Evolutionary conservation across 2,329 filamentous ascomycete species (phyloP), one percentile per base, ranked within the genome.

Genomic region (Davidsoniella neocaledoniae): DNA sequence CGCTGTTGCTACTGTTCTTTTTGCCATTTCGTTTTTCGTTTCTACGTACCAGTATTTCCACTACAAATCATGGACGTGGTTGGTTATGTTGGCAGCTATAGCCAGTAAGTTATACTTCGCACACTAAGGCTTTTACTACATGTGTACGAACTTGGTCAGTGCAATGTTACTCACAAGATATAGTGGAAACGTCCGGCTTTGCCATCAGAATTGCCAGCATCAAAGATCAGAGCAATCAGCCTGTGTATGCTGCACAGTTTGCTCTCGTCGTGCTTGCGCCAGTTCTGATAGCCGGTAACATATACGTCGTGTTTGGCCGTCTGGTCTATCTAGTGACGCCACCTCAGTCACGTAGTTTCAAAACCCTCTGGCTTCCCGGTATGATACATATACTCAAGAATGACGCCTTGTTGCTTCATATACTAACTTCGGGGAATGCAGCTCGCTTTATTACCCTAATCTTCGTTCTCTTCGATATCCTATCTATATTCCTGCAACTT

Each of bases 401-500:
- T 43, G n/a, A 43, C 2, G 23, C 37, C 5, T n/a, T 8, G 29
- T 5, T 16, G 36, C 26, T 40, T 10, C 36, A 25, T n/a, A 40
- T 14, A 14, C n/a, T 25, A 48, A 40, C 12, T 10, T 41, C 29
- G 12, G 5, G 23, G 7, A 10, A 9, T n/a, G 12, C 40, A 51
- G 49, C 49, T 19, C 43, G 49, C 17, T 51, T 46, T 23, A 39
- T 51, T 23, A 67, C 66, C 0, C 62, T 59, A 3, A 61, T 68
- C n/a, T 68, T 68, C 37, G 66, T 67, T 9, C 61, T 61, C 7
- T 67, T 61, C 46, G 65, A 68, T 46, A 52, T 67, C 8, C 36
- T 66, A 16, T 60, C 66, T 0, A 59, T 68, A 3, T 43, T 67
- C 2, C 58, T 68, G 2, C 65, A 68, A 47, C 56, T 68, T 3